Evolutionary conservation across 495 filamentous ascomycete genomes (phyloP).

Genomic region (Lasiosphaeria miniovina): DNA sequence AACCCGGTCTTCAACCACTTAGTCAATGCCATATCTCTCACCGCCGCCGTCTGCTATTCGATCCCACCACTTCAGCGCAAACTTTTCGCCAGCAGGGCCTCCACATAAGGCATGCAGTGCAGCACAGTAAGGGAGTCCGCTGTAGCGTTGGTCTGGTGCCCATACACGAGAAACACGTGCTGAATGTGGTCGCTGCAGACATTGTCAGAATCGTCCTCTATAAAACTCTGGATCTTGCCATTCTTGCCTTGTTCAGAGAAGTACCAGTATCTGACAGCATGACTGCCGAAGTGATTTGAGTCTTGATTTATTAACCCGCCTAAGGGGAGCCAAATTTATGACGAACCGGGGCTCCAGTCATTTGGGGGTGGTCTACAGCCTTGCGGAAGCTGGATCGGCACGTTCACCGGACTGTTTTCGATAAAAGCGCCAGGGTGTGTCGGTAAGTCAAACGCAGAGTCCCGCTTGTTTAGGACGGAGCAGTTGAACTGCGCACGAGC

Average conservation of each 20-base stretch:
- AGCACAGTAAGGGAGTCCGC: neutral
- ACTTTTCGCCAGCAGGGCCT: neutral
- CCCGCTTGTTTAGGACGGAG: neutral
- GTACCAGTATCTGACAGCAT: neutral
- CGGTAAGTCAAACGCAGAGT: neutral
- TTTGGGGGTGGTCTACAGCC: neutral
- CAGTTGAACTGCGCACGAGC: neutral
- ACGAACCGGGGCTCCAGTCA: neutral
- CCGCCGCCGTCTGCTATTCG: neutral
- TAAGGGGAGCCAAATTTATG: neutral
- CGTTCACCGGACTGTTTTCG: neutral
- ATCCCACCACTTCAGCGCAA: neutral
- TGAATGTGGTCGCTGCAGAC: neutral
- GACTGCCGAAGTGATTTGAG: neutral
- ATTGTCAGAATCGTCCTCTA: neutral
- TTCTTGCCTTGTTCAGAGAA: neutral
- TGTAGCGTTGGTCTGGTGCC: neutral
- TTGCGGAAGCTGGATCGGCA: neutral
- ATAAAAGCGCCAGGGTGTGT: neutral
- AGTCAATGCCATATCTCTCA: neutral
- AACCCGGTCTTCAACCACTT: neutral
- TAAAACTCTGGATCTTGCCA: neutral
- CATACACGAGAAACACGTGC: neutral
- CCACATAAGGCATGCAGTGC: neutral
- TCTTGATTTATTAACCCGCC: neutral